Percentiles rank a stretch among this genome's conserved stretches.
These are phyloP conservation scores for Mucor ambiguus DNA, from an alignment of 371 early-diverging fungal species.

Conservation along the genomic window DNA sequence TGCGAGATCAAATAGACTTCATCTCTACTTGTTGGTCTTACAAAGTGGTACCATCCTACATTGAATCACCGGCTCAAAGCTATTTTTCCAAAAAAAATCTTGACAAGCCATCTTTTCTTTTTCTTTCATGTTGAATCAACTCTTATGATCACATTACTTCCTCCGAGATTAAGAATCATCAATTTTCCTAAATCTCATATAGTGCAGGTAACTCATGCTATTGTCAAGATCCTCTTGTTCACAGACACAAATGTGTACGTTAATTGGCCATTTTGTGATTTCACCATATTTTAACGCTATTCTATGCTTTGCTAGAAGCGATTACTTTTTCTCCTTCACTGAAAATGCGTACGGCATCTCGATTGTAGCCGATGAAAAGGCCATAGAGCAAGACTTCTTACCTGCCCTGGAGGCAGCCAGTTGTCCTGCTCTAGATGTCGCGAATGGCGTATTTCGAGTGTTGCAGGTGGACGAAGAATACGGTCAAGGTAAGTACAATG, in stretches of 20 bases:
- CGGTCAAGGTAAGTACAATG: slow-evolving; percentile 42
- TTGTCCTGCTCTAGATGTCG: slow-evolving; percentile 31
- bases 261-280: neutral
- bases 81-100: neutral
- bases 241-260: slow-evolving; percentile 9
- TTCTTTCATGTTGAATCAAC: neutral
- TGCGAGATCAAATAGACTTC: neutral
- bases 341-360: slow-evolving; percentile 65
- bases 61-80: neutral
- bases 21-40: neutral
- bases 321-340: slow-evolving; percentile 63
- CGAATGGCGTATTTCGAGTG: slow-evolving; percentile 56
- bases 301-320: slow-evolving; percentile 28
- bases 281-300: neutral
- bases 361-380: slow-evolving; percentile 53
- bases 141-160: slow-evolving; percentile 23
- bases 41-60: neutral
- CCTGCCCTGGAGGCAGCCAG: slow-evolving; percentile 30
- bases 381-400: slow-evolving; percentile 42
- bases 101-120: neutral
- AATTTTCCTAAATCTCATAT: slow-evolving; percentile 18
- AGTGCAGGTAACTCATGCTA: slow-evolving; percentile 43
- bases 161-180: slow-evolving; percentile 13
- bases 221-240: slow-evolving; percentile 57
- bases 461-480: slow-evolving; percentile 61